Conservation (phyloP, 75 land plant species). For the Pinus taeda region DNA sequence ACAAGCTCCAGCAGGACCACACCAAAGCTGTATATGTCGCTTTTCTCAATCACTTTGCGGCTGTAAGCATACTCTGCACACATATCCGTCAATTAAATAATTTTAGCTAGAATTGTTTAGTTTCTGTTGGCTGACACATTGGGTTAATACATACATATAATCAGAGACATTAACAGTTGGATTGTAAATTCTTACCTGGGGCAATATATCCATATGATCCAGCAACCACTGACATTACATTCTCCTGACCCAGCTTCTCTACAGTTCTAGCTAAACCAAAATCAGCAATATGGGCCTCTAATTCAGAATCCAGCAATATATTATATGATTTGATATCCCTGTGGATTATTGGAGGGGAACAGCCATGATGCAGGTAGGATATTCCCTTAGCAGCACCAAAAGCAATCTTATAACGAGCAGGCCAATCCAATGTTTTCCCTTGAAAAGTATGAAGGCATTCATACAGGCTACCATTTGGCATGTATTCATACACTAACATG, state of each 20-base stretch:
- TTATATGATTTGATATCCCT: constrained; percentile 9
- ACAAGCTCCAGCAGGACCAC: constrained; percentile 40
- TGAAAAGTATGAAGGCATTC: constrained; percentile 46
- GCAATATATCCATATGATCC: neutral
- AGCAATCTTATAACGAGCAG: constrained; percentile 42
- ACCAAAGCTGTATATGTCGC: constrained; percentile 43
- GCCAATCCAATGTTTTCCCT: constrained; percentile 46
- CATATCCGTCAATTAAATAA: no score
- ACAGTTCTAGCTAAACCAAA: constrained; percentile 14
- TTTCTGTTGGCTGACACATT: no score
- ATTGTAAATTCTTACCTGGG: neutral
- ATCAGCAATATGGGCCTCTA: constrained; percentile 14
- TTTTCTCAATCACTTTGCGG: constrained; percentile 32
- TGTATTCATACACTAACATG: constrained; percentile 76
- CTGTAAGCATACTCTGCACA: constrained; percentile 35
- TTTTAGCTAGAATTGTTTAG: no score
- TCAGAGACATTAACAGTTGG: no score
- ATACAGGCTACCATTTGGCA: constrained; percentile 74
- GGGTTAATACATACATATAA: no score
- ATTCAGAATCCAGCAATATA: constrained; percentile 13
- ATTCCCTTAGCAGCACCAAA: constrained; percentile 30
- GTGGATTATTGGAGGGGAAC: neutral
- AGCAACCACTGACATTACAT: neutral
- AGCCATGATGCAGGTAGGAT: neutral
- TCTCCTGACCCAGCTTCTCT: neutral